phyloP scores from a whole-genome alignment of 805 yeast species.

The Yamadazyma paraphyllophila region DNA sequence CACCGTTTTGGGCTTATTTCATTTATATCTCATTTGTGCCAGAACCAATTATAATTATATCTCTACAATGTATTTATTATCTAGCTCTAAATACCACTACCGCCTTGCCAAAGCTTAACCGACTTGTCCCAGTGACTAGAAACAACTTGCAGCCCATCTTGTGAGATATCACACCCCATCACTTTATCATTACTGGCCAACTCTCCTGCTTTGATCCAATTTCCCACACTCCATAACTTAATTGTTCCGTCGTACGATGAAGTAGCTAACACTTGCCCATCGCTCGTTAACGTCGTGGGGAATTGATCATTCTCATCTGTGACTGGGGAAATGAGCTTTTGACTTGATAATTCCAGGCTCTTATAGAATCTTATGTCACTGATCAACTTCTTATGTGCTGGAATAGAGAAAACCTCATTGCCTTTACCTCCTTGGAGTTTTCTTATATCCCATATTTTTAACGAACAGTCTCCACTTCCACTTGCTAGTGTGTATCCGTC shows the following conservation, averaged over 20 bases:
- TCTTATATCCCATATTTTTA: constrained; percentile 87
- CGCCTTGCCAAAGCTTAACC: constrained; percentile 56
- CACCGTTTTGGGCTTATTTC: too few relatives aligned
- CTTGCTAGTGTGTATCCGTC: constrained; percentile 77
- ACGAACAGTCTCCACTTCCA: constrained; percentile 78
- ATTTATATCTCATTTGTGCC: neutral
- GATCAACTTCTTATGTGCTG: constrained; percentile 73
- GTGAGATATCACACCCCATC: constrained; percentile 61
- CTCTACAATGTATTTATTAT: too few relatives aligned
- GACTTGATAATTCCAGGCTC: constrained; percentile 13
- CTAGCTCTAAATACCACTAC: too few relatives aligned
- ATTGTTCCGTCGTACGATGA: constrained; percentile 71
- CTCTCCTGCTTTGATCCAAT: constrained; percentile 58
- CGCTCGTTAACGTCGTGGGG: constrained; percentile 23
- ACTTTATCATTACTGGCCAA: constrained; percentile 66
- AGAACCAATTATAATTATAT: neutral
- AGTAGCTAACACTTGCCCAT: constrained; percentile 54
- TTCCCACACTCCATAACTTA: constrained; percentile 61
- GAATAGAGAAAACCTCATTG: constrained; percentile 44
- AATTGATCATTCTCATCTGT: constrained; percentile 31
- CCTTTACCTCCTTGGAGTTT: constrained; percentile 27
- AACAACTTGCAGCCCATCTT: constrained; percentile 43
- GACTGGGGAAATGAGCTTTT: constrained; percentile 15
- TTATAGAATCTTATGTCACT: constrained; percentile 59
- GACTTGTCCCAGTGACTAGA: constrained; percentile 86